Percentiles rank a stretch among this genome's conserved stretches.
phyloP scores from a whole-genome alignment of 768 basidiomycete species.

The Collybia nuda region DNA sequence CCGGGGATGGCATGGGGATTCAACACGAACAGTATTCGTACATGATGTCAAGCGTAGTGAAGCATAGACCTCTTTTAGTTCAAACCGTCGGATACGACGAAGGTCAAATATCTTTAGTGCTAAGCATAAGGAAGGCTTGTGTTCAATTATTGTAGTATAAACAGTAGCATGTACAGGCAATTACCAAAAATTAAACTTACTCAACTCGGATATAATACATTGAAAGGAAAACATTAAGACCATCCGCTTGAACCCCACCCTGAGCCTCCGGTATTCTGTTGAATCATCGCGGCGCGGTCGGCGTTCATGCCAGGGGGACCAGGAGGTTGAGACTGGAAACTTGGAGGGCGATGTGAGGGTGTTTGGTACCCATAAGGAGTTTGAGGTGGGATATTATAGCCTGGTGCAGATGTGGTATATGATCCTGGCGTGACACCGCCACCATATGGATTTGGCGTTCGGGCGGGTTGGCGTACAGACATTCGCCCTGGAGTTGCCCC shows the following conservation, averaged over 20 bases:
- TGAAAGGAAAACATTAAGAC: conserved; percentile 8
- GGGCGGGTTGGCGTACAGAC: conserved; percentile 69
- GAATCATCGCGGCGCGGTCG: conserved; percentile 65
- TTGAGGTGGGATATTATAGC: conserved; percentile 24
- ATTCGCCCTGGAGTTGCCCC: conserved; percentile 77
- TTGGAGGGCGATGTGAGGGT: conserved; percentile 40
- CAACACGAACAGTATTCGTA: conserved; percentile 85
- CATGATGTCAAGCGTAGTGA: conserved; percentile 73
- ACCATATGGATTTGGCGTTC: conserved; percentile 74
- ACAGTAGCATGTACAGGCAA: conserved; percentile 9
- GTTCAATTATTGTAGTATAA: no score
- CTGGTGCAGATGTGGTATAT: background rate
- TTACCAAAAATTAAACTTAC: conserved; percentile 3
- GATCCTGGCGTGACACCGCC: background rate
- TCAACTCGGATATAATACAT: background rate
- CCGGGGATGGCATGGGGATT: conserved; percentile 92
- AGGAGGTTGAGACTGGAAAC: conserved; percentile 37
- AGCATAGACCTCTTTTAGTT: conserved; percentile 7
- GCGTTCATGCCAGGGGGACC: conserved; percentile 66
- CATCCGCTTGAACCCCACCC: conserved; percentile 23
- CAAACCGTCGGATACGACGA: no score
- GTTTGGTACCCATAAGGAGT: conserved; percentile 51
- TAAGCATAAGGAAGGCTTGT: no score
- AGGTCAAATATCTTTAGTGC: no score
- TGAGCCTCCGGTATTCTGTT: conserved; percentile 28